A percentile compares a stretch with the other conserved stretches of the same genome.
Conservation (phyloP, 495 filamentous ascomycete genomes). For the Choiromyces venosus region DNA sequence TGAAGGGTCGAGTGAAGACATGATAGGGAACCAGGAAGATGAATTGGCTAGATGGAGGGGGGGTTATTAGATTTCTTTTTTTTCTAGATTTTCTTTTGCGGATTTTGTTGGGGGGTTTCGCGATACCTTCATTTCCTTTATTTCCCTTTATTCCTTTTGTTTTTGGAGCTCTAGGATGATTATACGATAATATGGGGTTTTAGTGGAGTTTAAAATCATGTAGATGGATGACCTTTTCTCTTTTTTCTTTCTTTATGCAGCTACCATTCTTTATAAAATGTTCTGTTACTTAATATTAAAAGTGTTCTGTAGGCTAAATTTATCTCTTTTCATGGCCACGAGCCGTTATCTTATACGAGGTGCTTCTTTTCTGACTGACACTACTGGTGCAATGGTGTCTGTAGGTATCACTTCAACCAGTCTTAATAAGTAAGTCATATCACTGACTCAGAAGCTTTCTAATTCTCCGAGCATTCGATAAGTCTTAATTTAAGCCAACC, state of each 20-base stretch:
- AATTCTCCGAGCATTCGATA: not conserved
- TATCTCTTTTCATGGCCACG: not conserved
- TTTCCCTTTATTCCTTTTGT: not conserved
- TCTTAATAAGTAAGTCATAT: too few relatives aligned
- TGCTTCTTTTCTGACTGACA: not conserved
- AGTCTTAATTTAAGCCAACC: not conserved
- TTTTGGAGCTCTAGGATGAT: not conserved
- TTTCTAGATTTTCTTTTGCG: not conserved
- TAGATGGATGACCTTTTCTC: not conserved
- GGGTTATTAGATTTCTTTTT: not conserved
- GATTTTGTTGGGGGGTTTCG: not conserved
- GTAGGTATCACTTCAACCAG: not conserved
- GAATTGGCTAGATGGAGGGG: not conserved
- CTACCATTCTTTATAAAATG: not conserved
- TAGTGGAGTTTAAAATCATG: not conserved
- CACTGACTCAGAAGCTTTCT: not conserved
- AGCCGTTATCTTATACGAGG: not conserved
- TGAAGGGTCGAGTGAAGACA: not conserved
- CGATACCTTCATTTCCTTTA: not conserved
- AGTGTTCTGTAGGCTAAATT: not conserved
- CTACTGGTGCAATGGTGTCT: not conserved
- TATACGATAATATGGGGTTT: not conserved
- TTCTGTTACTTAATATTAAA: not conserved
- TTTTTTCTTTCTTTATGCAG: too few relatives aligned
- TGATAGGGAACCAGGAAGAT: not conserved